These are phyloP conservation scores for Cladosporium sp. DNA, from an alignment of 2,329 filamentous ascomycete genomes.

Conservation along the genomic window DNA sequence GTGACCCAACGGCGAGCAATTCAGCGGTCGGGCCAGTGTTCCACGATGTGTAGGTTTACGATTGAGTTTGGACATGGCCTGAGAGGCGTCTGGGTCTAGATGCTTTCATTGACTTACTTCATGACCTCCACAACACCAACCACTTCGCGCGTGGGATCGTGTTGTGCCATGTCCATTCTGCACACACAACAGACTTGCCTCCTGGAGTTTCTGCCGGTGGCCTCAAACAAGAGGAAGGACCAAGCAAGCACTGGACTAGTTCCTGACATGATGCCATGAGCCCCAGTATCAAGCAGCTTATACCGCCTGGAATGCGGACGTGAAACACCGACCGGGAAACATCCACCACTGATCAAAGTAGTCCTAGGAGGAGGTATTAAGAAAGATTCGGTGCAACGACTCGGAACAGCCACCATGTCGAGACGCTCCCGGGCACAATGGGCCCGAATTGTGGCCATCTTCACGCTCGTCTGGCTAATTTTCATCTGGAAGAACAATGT, in stretches of 20 bases:
- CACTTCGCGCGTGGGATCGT: not conserved
- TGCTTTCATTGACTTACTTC: not conserved
- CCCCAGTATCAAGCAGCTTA: too few relatives aligned
- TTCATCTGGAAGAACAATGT: not conserved
- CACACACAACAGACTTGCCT: not conserved
- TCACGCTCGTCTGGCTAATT: not conserved
- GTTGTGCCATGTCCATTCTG: not conserved
- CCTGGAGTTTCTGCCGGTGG: not conserved
- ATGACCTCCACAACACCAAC: not conserved
- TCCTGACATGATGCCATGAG: too few relatives aligned
- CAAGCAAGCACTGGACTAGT: too few relatives aligned
- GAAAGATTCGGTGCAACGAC: not conserved
- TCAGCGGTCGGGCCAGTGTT: too few relatives aligned
- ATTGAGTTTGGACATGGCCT: conserved; percentile 2
- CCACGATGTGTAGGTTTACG: not conserved
- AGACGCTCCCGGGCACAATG: not conserved
- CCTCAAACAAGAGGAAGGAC: too few relatives aligned
- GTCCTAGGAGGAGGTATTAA: too few relatives aligned
- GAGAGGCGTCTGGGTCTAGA: not conserved
- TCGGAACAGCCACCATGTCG: not conserved
- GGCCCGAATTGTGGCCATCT: not conserved
- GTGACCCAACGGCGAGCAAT: too few relatives aligned
- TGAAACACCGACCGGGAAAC: too few relatives aligned
- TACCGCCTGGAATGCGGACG: too few relatives aligned
- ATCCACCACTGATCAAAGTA: too few relatives aligned